Conservation (phyloP, 306 rosid species). For the Lagenaria siceraria region DNA sequence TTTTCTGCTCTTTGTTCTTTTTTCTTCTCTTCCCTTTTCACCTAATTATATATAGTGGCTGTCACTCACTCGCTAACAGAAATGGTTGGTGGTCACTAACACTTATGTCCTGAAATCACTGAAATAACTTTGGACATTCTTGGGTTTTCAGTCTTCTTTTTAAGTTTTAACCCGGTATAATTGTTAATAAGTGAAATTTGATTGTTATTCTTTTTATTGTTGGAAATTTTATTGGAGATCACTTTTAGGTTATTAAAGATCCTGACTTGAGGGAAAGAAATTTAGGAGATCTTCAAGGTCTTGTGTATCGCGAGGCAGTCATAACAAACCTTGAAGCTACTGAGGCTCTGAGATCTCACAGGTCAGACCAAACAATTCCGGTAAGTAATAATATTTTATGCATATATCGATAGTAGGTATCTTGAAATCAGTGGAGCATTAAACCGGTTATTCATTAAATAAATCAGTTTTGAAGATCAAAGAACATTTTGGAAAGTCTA, state of each 20-base stretch:
- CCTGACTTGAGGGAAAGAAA: slow-evolving; percentile 66
- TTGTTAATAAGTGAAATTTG: neutral
- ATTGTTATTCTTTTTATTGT: neutral
- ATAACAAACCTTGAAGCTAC: slow-evolving; percentile 34
- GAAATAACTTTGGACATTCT: neutral
- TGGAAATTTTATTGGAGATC: neutral
- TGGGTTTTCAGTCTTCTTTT: neutral
- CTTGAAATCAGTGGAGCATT: neutral
- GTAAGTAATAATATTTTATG: slow-evolving; percentile 26
- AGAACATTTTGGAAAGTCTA: neutral
- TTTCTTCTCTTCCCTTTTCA: neutral
- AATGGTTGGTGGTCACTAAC: neutral
- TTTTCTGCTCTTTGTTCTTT: neutral
- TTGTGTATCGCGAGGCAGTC: slow-evolving; percentile 30
- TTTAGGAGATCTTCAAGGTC: slow-evolving; percentile 84
- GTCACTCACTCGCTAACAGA: neutral
- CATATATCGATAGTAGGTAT: neutral
- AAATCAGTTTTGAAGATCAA: neutral
- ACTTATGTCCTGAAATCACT: neutral
- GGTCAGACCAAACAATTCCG: slow-evolving; percentile 53
- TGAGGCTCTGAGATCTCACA: slow-evolving; percentile 41
- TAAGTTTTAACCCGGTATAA: neutral
- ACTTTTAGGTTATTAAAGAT: slow-evolving; percentile 59
- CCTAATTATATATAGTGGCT: neutral
- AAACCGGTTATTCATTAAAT: neutral